Base-by-base conservation (phyloP, 1,284 basidiomycete species). In the Puccinia coronata region DNA sequence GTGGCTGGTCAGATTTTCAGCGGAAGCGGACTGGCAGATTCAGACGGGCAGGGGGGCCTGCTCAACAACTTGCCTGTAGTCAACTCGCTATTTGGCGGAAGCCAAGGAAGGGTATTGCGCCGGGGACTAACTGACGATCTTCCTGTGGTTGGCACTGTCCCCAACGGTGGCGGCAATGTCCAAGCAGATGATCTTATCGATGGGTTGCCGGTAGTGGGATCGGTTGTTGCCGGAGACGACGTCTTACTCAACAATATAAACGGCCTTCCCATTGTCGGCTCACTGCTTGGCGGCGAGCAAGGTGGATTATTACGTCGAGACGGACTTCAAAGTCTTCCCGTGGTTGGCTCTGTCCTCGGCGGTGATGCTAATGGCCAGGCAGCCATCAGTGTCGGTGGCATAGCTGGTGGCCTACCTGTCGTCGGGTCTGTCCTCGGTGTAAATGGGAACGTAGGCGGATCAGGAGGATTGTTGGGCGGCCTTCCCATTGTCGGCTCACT, bases 1-100 rank as follows among this genome's bases (percentile, higher is more conserved):
- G 63, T 67, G 39, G 63, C 63, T 47, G 63, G 63, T 67, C 36
- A 39, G 23, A n/a, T 67, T 25, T n/a, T 67, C 5, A n/a, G 6
- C 18, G 63, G 63, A 43, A 67, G 36, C 16, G 63, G 63, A 6
- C 36, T 39, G 41, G 36, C 61, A 65, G 36, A 20, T 31, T 41
- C 20, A 16, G 34, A 39, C 34, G 59, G 59, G 6, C 59, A 63
- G 23, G 28, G 18, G 39, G 63, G 63, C n/a, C 28, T 67, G n/a
- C 39, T 67, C 2, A 47, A 47, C 41, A 43, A 28, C 2, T 14
- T 67, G 5, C 63, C 63, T 28, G 63, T 43, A 47, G 63, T 63
- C 34, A 39, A 63, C 14, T 63, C 59, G 18, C 5, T 63, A 2
- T 63, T 63, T 39, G 14, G 34, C 34, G 59, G 34, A 63, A 63